Conservation (phyloP, 2,329 filamentous ascomycete species). For the Fusarium pilosicola region DNA sequence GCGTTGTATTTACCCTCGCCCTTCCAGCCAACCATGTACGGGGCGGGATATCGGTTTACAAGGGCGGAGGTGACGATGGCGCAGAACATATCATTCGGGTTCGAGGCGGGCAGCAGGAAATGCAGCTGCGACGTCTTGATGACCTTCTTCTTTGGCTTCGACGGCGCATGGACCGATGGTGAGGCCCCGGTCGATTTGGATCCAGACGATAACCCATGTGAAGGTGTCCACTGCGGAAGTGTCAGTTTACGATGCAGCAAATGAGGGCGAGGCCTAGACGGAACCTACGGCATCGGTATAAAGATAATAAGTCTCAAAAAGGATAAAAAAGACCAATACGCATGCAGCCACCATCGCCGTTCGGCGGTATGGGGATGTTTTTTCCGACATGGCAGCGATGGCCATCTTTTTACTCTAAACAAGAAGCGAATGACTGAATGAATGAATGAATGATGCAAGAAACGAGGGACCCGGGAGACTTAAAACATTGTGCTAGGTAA, state of each 20-base stretch:
- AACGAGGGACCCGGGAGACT: neutral
- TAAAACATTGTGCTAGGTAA: neutral
- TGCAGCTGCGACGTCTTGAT: constrained; percentile 48
- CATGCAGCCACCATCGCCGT: neutral
- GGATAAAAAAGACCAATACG: constrained; percentile 18
- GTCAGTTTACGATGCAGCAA: constrained; percentile 4
- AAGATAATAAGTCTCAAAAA: constrained; percentile 24
- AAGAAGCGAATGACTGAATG: neutral
- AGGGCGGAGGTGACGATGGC: constrained; percentile 52
- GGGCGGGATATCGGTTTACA: constrained; percentile 51
- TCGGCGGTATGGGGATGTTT: constrained; percentile 10
- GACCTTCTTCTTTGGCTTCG: neutral
- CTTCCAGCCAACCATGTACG: constrained; percentile 53
- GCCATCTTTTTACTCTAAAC: neutral
- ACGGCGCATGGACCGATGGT: constrained; percentile 5
- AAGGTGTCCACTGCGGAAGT: constrained; percentile 21
- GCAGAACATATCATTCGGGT: constrained; percentile 51
- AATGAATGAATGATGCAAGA: neutral
- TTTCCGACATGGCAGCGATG: constrained; percentile 17
- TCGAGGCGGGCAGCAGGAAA: constrained; percentile 52
- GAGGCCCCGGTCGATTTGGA: constrained; percentile 16
- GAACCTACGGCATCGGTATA: constrained; percentile 15
- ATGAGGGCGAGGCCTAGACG: neutral
- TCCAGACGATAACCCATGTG: constrained; percentile 10
- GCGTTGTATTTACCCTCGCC: constrained; percentile 42